phyloP scores from a whole-genome alignment of 2,329 filamentous ascomycete species.

The Fusarium foetens region DNA sequence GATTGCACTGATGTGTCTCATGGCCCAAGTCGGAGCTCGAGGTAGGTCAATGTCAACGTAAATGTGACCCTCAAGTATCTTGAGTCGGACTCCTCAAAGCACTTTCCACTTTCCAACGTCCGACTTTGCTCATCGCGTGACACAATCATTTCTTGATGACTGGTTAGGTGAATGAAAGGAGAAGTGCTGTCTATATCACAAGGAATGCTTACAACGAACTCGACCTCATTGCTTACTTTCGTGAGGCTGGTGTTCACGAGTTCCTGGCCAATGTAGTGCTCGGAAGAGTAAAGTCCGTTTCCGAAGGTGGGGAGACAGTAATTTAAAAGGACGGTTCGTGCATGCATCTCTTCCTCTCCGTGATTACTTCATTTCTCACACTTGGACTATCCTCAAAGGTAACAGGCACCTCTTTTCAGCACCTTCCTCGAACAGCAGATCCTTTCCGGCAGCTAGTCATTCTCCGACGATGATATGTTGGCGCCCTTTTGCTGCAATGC shows the following conservation, averaged over 20 bases:
- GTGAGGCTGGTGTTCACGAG: not conserved
- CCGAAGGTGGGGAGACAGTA: not conserved
- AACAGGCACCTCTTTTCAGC: not conserved
- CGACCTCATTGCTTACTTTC: not conserved
- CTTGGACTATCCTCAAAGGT: not conserved
- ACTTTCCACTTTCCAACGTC: not conserved
- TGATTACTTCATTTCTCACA: not conserved
- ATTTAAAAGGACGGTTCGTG: not conserved
- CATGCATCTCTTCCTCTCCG: not conserved
- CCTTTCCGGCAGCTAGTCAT: not conserved
- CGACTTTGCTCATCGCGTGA: not conserved
- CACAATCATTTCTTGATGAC: not conserved
- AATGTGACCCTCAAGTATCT: not conserved
- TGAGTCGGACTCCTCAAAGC: not conserved
- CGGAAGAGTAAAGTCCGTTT: not conserved
- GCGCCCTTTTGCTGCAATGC: rapidly evolving
- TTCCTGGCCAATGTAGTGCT: not conserved
- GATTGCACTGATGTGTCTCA: not conserved
- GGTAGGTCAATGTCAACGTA: not conserved
- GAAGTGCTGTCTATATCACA: not conserved
- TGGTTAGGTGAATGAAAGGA: not conserved
- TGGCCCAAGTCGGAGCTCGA: not conserved
- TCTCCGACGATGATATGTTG: rapidly evolving
- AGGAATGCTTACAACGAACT: not conserved
- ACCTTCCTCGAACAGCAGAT: rapidly evolving